A percentile compares a stretch with the other conserved stretches of the same genome.
phyloP scores from a whole-genome alignment of 2,329 filamentous ascomycete genomes.

The Polytolypa hystricis region DNA sequence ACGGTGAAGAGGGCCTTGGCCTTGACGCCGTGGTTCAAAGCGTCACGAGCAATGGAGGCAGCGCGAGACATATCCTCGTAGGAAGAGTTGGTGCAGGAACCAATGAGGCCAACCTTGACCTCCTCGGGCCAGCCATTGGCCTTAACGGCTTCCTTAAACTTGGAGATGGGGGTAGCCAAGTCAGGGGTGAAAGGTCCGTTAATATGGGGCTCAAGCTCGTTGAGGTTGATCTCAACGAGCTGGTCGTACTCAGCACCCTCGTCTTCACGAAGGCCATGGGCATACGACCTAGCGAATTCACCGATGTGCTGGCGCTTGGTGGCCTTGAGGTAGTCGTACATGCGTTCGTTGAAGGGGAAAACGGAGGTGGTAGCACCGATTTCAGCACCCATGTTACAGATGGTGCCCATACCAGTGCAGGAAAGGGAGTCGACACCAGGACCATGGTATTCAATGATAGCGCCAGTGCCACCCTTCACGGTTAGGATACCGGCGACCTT shows the following conservation, averaged over 20 bases:
- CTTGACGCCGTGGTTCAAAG: conserved; percentile 85
- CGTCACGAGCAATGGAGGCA: conserved; percentile 83
- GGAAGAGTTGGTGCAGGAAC: conserved; percentile 92
- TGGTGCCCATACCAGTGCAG: conserved; percentile 79
- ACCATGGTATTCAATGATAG: conserved; percentile 50
- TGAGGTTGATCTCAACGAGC: conserved; percentile 90
- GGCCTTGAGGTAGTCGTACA: conserved; percentile 88
- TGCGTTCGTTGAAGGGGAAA: conserved; percentile 96
- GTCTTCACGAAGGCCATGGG: conserved; percentile 75
- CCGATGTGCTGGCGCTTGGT: conserved; percentile 88
- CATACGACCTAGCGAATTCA: conserved; percentile 76
- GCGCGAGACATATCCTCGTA: conserved; percentile 89
- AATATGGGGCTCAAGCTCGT: conserved; percentile 91
- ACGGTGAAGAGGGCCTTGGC: conserved; percentile 88
- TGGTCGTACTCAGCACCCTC: conserved; percentile 91
- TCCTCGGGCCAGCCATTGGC: conserved; percentile 93
- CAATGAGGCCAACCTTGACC: conserved; percentile 92
- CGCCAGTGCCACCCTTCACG: conserved; percentile 94
- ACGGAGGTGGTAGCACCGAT: conserved; percentile 72
- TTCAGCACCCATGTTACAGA: conserved; percentile 58
- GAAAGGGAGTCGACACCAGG: conserved; percentile 65
- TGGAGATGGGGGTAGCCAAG: conserved; percentile 92
- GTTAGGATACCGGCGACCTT: conserved; percentile 95
- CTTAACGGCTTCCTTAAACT: conserved; percentile 91
- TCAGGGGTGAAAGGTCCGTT: conserved; percentile 99